These are phyloP conservation scores for Cardamine chenopodiifolia DNA, from an alignment of 345 rosid species.

Conservation along the genomic window DNA sequence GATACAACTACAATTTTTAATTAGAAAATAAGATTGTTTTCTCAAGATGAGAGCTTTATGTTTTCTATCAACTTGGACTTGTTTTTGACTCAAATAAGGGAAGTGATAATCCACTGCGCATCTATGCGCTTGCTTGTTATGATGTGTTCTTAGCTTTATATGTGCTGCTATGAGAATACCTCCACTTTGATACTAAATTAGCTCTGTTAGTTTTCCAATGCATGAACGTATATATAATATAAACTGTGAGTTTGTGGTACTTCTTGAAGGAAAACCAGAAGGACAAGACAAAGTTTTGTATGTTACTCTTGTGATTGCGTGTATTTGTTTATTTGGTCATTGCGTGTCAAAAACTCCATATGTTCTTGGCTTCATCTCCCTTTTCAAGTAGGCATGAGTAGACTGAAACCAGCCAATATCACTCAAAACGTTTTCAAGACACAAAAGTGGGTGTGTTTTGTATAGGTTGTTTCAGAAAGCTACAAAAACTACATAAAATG, in stretches of 20 bases:
- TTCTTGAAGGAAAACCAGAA: background rate
- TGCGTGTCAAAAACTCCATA: background rate
- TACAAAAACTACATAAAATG: constrained; percentile 29
- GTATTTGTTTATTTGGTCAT: background rate
- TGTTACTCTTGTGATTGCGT: background rate
- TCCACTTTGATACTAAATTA: background rate
- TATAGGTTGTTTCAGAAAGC: constrained; percentile 25
- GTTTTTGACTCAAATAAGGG: background rate
- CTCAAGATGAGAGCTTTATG: background rate
- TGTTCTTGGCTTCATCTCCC: constrained; percentile 28
- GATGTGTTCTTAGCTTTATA: background rate
- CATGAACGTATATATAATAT: constrained; percentile 5
- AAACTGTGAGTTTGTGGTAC: background rate
- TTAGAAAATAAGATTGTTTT: constrained; percentile 10
- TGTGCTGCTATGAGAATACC: background rate
- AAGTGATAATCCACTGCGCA: background rate
- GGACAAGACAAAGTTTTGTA: background rate
- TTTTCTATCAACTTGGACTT: background rate
- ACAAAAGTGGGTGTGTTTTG: constrained; percentile 22
- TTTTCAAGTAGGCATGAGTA: constrained; percentile 11
- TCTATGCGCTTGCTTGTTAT: background rate
- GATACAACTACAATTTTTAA: background rate
- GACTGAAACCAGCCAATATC: constrained; percentile 39
- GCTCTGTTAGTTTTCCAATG: background rate
- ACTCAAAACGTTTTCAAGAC: constrained; percentile 16